phyloP scores from a whole-genome alignment of 495 filamentous ascomycete species.

The Ascodesmis nigricans region DNA sequence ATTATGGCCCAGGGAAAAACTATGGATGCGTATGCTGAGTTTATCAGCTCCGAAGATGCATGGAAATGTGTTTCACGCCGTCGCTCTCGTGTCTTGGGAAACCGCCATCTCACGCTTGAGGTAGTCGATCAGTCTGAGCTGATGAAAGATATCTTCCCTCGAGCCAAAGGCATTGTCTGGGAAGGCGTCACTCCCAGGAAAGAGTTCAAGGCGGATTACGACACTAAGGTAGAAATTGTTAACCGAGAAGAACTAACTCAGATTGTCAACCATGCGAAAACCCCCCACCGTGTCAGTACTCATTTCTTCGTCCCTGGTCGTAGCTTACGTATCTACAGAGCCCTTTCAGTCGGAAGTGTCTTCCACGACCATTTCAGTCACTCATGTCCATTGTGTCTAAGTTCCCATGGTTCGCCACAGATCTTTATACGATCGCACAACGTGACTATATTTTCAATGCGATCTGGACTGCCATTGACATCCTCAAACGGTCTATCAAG shows the following conservation, averaged over 20 bases:
- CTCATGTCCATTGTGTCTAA: conserved; percentile 22
- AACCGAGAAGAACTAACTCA: conserved; percentile 19
- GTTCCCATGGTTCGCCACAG: conserved; percentile 21
- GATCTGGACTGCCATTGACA: conserved; percentile 17
- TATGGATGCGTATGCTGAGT: conserved; percentile 22
- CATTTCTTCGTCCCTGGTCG: conserved; percentile 3
- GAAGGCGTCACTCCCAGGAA: conserved; percentile 19
- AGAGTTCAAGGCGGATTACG: conserved; percentile 11
- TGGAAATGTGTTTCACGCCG: conserved; percentile 22
- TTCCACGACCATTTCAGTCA: conserved; percentile 21
- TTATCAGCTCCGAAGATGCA: conserved; percentile 20
- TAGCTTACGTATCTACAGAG: conserved; percentile 12
- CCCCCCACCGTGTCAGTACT: conserved; percentile 19
- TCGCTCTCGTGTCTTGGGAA: conserved; percentile 18
- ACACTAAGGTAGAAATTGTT: conserved; percentile 14
- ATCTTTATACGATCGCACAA: conserved; percentile 19
- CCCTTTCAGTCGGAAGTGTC: conserved; percentile 21
- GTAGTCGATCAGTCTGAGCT: conserved; percentile 21
- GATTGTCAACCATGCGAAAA: conserved; percentile 21
- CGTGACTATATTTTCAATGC: conserved; percentile 21
- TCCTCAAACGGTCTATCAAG: conserved; percentile 22
- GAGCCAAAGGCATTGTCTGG: conserved; percentile 21
- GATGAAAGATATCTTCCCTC: conserved; percentile 22
- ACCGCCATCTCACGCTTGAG: conserved; percentile 20
- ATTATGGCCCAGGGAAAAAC: conserved; percentile 17